A percentile compares a stretch with the other conserved stretches of the same genome.
These are phyloP conservation scores for Gyromitra esculenta DNA, from an alignment of 2,329 filamentous ascomycete species.

Conservation along the genomic window DNA sequence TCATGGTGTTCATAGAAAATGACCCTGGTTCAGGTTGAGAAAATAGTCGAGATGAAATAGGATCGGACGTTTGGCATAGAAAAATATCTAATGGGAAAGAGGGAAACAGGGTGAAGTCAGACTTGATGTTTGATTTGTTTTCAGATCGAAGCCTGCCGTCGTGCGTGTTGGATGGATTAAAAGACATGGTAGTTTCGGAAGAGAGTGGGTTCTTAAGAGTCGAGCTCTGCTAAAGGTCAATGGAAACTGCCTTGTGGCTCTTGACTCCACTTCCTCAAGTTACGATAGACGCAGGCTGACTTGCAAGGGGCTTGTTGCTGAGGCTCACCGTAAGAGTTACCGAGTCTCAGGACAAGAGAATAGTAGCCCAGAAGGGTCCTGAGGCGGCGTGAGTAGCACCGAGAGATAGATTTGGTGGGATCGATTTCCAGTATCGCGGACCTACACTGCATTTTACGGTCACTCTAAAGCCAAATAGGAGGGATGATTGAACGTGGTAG, in stretches of 20 bases:
- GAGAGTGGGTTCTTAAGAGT: slow-evolving; percentile 50
- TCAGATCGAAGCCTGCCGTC: slow-evolving; percentile 29
- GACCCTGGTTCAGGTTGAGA: slow-evolving; percentile 38
- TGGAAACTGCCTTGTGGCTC: slow-evolving; percentile 38
- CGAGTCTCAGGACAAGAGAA: slow-evolving; percentile 46
- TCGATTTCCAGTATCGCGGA: slow-evolving; percentile 42
- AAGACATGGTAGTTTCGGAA: slow-evolving; percentile 38
- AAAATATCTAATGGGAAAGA: slow-evolving; percentile 42
- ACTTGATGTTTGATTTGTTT: slow-evolving; percentile 40
- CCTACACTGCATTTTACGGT: slow-evolving; percentile 44
- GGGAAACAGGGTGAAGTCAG: slow-evolving; percentile 42
- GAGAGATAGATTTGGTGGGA: slow-evolving; percentile 46
- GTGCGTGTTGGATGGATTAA: slow-evolving; percentile 35
- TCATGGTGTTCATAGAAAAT: slow-evolving; percentile 47
- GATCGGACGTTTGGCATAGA: slow-evolving; percentile 48
- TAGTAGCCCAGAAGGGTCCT: slow-evolving; percentile 17
- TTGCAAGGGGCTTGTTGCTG: slow-evolving; percentile 49
- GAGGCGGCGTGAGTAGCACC: slow-evolving; percentile 34
- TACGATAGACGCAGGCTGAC: slow-evolving; percentile 48
- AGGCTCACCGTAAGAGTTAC: slow-evolving; percentile 49
- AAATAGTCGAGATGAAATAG: slow-evolving; percentile 43
- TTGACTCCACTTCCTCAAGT: slow-evolving; percentile 35
- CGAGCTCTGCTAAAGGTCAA: slow-evolving; percentile 37
- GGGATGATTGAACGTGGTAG: slow-evolving; percentile 42
- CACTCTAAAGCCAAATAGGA: slow-evolving; percentile 43